Conservation (phyloP, 768 basidiomycete genomes). For the Leccinum longicurvipes region DNA sequence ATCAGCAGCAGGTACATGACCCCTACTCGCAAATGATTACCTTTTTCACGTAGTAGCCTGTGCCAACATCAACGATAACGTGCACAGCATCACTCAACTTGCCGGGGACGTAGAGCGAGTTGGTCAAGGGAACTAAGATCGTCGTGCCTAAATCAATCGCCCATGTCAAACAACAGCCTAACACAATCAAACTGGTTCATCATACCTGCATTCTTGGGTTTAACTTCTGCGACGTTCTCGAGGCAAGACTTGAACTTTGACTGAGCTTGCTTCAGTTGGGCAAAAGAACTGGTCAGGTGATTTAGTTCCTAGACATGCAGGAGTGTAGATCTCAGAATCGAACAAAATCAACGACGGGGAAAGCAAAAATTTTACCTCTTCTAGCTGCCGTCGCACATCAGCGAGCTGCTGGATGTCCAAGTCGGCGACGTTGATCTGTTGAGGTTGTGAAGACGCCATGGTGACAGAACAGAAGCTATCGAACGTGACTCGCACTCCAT, state of each 20-base stretch:
- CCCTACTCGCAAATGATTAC: conserved; percentile 37
- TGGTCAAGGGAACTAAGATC: conserved; percentile 88
- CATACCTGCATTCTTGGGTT: conserved; percentile 61
- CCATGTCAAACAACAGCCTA: neutral
- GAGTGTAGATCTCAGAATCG: conserved; percentile 1
- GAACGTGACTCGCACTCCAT: conserved; percentile 1
- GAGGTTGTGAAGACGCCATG: conserved; percentile 46
- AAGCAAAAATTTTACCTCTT: conserved; percentile 57
- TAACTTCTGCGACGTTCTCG: conserved; percentile 74
- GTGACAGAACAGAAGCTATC: conserved; percentile 1
- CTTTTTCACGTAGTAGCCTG: conserved; percentile 96
- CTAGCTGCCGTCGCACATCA: conserved; percentile 88
- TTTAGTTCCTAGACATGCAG: conserved; percentile 68
- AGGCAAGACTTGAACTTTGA: conserved; percentile 88
- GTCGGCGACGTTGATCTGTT: conserved; percentile 77
- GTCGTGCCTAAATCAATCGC: conserved; percentile 60
- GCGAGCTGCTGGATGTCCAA: conserved; percentile 82
- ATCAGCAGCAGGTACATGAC: conserved; percentile 1
- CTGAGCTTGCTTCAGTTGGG: conserved; percentile 90
- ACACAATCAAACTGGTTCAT: neutral
- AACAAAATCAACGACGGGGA: neutral
- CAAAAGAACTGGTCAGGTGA: conserved; percentile 88
- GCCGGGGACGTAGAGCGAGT: conserved; percentile 93
- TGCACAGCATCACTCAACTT: conserved; percentile 78
- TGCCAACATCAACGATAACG: conserved; percentile 94